Percentiles rank a stretch among this genome's conserved stretches.
These are phyloP conservation scores for Phytophthora pluvialis DNA, from an alignment of 352 stramenopile genomes.

Conservation along the genomic window DNA sequence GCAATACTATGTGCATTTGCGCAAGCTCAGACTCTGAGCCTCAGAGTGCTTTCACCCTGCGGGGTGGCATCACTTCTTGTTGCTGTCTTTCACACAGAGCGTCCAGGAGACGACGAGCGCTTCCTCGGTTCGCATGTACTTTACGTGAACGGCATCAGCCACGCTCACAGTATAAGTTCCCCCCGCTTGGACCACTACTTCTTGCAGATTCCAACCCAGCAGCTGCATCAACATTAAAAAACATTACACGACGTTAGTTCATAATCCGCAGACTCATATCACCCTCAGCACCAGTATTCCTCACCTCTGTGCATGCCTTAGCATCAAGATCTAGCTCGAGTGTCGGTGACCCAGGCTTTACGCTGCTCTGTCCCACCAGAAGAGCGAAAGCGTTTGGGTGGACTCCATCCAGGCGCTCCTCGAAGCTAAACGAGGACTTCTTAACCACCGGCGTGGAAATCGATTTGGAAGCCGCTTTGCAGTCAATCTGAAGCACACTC, in stretches of 20 bases:
- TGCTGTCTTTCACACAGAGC: slow-evolving; percentile 48
- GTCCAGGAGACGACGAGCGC: slow-evolving; percentile 56
- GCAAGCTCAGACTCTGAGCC: too few species aligned
- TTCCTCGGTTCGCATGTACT: slow-evolving; percentile 58
- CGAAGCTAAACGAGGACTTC: slow-evolving; percentile 42
- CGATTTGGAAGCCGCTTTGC: slow-evolving; percentile 43
- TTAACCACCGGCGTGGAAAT: slow-evolving; percentile 19
- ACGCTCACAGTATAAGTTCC: slow-evolving; percentile 56
- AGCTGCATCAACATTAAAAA: slow-evolving; percentile 37
- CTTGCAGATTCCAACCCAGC: slow-evolving; percentile 64
- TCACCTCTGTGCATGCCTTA: slow-evolving; percentile 59
- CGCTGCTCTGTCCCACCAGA: slow-evolving; percentile 56
- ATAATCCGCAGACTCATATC: background rate
- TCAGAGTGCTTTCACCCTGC: slow-evolving; percentile 2
- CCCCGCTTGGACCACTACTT: slow-evolving; percentile 55
- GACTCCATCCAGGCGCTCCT: slow-evolving; percentile 71
- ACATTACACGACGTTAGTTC: slow-evolving; percentile 8
- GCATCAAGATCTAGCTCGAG: slow-evolving; percentile 54
- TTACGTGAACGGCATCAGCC: slow-evolving; percentile 47
- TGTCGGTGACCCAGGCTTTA: slow-evolving; percentile 32
- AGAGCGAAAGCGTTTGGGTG: slow-evolving; percentile 66
- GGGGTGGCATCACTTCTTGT: slow-evolving; percentile 23
- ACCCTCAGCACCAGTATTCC: background rate
- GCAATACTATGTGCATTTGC: slow-evolving; percentile 40
- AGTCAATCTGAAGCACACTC: slow-evolving; percentile 65